Base-by-base conservation (phyloP, 106 monocot species). In the Apostasia shenzhenica region DNA sequence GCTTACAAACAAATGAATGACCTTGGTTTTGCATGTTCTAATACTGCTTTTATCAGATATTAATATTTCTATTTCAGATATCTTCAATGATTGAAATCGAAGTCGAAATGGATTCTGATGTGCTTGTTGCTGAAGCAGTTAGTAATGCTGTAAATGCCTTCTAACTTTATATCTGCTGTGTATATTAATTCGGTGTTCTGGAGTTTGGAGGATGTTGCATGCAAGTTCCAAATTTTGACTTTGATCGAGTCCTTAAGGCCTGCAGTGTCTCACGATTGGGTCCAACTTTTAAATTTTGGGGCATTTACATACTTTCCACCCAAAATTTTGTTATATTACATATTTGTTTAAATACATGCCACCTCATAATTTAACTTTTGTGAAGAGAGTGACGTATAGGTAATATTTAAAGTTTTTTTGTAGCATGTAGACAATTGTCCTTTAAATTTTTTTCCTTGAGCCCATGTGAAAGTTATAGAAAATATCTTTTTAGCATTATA, bases 51-150 rank as follows among this genome's bases (percentile, higher is more conserved):
- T 41, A 42, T 13, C 48, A 38, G 26, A 47, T 37, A 6, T 12
- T 5, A 2, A 14, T 2, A 42, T 61, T 52, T 73, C 3, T 42
- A 41, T 69, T 67, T 0, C 75, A 99, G 97, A 87, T 99, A 68
- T 92, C 92, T 67, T 99, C 97, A 5, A 99, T 99, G 97, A 99
- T 99, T 61, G 97, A 99, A 74, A 99, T 99, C 76, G 97, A 99
- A 83, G 89, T 99, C 61, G 97, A 99, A 83, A 81, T 99, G 97
- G 86, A 89, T 70, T 90, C 89, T 40, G 83, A 99, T 83, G 92
- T 99, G 77, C 78, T 90, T 79, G 86, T 79, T 50, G 97, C 97
- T 59, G 95, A 95, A 80, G 89, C 92, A 67, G 81, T 77, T 53
- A 81, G 75, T 43, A 99, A 79, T 78, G 85, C 82, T 13, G 97